Evolutionary conservation across 495 filamentous ascomycete genomes (phyloP).

Genomic region (Daldinia bambusicola): DNA sequence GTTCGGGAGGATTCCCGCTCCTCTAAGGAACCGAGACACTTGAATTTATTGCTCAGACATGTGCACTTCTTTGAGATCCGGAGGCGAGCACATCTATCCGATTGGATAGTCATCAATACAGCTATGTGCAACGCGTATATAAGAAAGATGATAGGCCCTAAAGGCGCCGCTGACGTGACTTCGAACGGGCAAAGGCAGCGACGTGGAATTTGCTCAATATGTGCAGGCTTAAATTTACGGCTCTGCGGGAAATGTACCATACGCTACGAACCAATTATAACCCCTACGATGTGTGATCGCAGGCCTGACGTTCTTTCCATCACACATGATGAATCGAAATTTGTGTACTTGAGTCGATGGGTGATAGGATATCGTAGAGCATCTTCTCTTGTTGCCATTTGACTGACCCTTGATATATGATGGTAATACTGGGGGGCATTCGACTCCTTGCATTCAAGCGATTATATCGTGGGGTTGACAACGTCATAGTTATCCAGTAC

Average conservation of each 20-base stretch:
- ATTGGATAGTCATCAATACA: slow-evolving; percentile 34
- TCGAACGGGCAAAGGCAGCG: slow-evolving; percentile 7
- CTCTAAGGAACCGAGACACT: slow-evolving; percentile 10
- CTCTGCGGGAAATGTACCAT: slow-evolving; percentile 16
- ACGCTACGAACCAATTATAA: slow-evolving; percentile 19
- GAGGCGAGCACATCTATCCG: slow-evolving; percentile 33
- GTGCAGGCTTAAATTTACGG: slow-evolving; percentile 6
- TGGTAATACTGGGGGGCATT: slow-evolving; percentile 17
- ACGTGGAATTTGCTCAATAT: neutral
- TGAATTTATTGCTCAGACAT: neutral
- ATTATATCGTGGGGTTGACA: slow-evolving; percentile 24
- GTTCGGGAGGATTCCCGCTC: slow-evolving; percentile 39
- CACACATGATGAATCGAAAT: slow-evolving; percentile 5
- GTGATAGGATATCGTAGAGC: too few relatives aligned
- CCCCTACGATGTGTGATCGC: neutral
- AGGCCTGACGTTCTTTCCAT: slow-evolving; percentile 3
- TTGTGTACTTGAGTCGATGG: neutral
- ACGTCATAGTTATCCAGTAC: slow-evolving; percentile 38
- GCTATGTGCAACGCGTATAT: slow-evolving; percentile 31
- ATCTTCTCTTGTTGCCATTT: too few relatives aligned
- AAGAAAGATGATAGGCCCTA: slow-evolving; percentile 9
- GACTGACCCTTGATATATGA: slow-evolving; percentile 3
- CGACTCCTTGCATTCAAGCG: slow-evolving; percentile 24
- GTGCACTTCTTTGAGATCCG: slow-evolving; percentile 25
- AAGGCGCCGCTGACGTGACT: slow-evolving; percentile 35